Evolutionary conservation across 257 asterid species (phyloP), one percentile per base, ranked within the genome.

Genomic region (Haberlea rhodopensis): DNA sequence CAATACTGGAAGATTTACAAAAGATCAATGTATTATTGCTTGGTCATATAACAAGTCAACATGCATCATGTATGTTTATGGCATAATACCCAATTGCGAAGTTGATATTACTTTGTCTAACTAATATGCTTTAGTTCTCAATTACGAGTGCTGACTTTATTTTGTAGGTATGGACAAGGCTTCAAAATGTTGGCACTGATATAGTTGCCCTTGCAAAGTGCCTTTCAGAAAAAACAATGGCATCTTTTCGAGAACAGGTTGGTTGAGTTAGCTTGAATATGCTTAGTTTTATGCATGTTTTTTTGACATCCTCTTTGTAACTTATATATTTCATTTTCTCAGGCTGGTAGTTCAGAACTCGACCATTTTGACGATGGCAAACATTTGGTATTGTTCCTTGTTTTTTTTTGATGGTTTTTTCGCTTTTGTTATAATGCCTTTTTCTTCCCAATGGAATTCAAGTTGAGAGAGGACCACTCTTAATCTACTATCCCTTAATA

Each of bases 231-330:
- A 80, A 79, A 74, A 85, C 97, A 18, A 55, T 53, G 40, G 32
- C 76, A 65, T 75, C 83, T 72, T 87, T 86, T 66, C 73, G 8
- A 34, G 82, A 80, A 78, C 95, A 80, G 92, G 98, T 91, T 71
- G 48, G 46, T 65, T 74, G 71, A 40, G 62, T 67, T 58, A 27
- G 60, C 64, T 62, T 55, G 73, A 62, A 53, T 71, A 63, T 56
- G 60, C 16, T 63, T 65, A 16, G 23, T 52, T 28, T 69, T 51
- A 13, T 53, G 46, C 57, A 27, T 55, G 25, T 3, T 37, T 11
- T 6, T 37, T 37, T 37, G 46, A 11, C n/a, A 6, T 11, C 4
- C 46, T 37, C 43, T 37, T 37, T 37, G 4, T 37, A 37, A 37
- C 46, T 37, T 37, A 11, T 37, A 3, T 37, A 37, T 37, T 37